These are phyloP conservation scores for Hamamelis virginiana DNA, from an alignment of 164 flowering plant genomes.

Conservation along the genomic window DNA sequence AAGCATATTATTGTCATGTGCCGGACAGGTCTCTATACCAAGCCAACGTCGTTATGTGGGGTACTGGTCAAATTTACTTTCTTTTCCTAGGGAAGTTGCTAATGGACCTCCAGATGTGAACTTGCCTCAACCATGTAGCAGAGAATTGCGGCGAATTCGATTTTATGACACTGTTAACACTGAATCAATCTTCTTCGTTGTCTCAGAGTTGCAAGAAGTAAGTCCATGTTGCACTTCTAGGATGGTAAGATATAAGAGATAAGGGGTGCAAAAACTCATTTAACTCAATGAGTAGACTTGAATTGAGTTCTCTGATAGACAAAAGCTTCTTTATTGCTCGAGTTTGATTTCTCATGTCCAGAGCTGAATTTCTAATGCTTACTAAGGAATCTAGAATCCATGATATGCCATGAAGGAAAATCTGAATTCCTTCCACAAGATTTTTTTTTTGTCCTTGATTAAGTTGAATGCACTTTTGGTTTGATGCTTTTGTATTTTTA, in stretches of 20 bases:
- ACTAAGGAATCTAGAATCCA: too few relatives aligned
- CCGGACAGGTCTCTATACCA: slow-evolving; percentile 73
- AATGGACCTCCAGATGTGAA: slow-evolving; percentile 43
- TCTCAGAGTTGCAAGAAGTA: slow-evolving; percentile 60
- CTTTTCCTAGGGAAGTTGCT: slow-evolving; percentile 37
- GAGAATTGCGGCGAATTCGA: slow-evolving; percentile 65
- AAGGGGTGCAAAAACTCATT: background rate
- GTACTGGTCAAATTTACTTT: slow-evolving; percentile 57
- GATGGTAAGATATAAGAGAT: background rate
- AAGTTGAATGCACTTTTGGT: too few relatives aligned
- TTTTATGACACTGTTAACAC: slow-evolving; percentile 61
- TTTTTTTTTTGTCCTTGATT: too few relatives aligned
- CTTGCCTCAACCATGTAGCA: slow-evolving; percentile 47
- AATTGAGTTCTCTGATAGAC: too few relatives aligned
- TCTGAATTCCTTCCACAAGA: background rate
- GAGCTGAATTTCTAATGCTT: background rate
- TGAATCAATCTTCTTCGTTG: slow-evolving; percentile 52
- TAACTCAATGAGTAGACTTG: too few relatives aligned
- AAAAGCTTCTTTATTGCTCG: too few relatives aligned
- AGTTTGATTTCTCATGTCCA: too few relatives aligned
- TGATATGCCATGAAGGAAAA: background rate
- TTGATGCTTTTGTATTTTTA: too few relatives aligned
- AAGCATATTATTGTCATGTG: background rate
- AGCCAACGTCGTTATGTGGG: slow-evolving; percentile 83
- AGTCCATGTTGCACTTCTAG: background rate